These are phyloP conservation scores for Paragyromitra xinjiangensis DNA, from an alignment of 495 filamentous ascomycete species.

Conservation along the genomic window DNA sequence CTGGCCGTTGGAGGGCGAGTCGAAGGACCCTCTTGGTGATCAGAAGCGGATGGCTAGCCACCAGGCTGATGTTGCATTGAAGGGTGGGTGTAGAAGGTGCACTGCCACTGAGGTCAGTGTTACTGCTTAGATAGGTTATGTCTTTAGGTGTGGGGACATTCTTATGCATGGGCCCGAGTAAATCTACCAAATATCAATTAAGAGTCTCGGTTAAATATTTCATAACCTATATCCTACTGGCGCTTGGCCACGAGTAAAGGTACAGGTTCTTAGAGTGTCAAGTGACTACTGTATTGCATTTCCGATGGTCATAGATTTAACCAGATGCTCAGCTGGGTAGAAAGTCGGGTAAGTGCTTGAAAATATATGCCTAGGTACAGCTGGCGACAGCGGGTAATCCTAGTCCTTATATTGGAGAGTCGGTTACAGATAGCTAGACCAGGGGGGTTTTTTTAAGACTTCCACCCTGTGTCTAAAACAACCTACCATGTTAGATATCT, in stretches of 20 bases:
- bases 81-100: slow-evolving; percentile 60
- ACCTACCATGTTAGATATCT: too few species aligned
- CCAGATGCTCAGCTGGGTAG: neutral
- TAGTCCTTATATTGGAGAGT: neutral
- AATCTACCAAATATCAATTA: neutral
- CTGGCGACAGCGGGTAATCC: neutral
- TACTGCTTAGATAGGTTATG: slow-evolving; percentile 30
- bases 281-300: neutral
- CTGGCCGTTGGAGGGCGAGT: slow-evolving; percentile 70
- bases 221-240: neutral
- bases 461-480: too few species aligned
- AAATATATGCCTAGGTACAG: neutral
- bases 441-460: too few species aligned
- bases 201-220: neutral
- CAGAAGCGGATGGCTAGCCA: slow-evolving; percentile 73
- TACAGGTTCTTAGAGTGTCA: neutral
- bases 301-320: neutral
- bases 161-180: too few species aligned
- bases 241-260: neutral
- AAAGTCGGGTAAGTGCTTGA: neutral
- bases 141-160: too few species aligned
- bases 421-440: neutral
- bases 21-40: slow-evolving; percentile 69
- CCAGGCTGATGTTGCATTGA: slow-evolving; percentile 66
- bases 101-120: slow-evolving; percentile 9